Conservation (phyloP, 768 basidiomycete genomes). For the Auricularia heimuer region DNA sequence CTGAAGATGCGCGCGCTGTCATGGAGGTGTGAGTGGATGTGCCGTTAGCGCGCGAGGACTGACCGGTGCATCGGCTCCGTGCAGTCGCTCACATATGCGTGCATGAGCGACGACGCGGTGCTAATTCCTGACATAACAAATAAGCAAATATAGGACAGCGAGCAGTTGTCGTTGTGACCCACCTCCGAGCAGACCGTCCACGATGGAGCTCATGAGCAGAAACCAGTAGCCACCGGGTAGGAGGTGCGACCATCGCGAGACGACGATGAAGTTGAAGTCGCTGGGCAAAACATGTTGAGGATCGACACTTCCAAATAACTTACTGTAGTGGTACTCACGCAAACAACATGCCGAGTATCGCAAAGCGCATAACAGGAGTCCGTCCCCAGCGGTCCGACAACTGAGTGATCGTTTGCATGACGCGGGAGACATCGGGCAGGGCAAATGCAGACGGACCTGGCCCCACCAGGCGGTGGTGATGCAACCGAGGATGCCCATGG, state of each 20-base stretch:
- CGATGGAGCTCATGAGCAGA: constrained; percentile 49
- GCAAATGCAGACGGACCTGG: constrained; percentile 4
- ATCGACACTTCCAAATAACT: background rate
- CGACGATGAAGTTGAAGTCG: constrained; percentile 60
- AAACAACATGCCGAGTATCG: constrained; percentile 48
- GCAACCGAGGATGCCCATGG: constrained; percentile 64
- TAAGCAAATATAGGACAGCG: constrained; percentile 12
- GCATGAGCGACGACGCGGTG: constrained; percentile 38
- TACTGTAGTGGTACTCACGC: constrained; percentile 20
- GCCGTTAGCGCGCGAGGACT: constrained; percentile 3
- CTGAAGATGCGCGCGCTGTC: constrained; percentile 57
- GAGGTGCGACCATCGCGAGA: constrained; percentile 43
- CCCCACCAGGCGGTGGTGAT: constrained; percentile 85
- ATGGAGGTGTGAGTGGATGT: constrained; percentile 5
- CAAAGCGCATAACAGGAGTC: constrained; percentile 50
- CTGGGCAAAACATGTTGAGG: constrained; percentile 13
- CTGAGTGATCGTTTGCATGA: constrained; percentile 22
- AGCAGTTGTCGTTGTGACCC: constrained; percentile 16
- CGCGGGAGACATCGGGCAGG: background rate
- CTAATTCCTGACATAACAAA: constrained; percentile 35
- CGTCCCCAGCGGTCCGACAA: constrained; percentile 75
- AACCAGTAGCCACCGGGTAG: constrained; percentile 82
- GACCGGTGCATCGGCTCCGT: constrained; percentile 47
- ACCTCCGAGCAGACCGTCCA: constrained; percentile 72
- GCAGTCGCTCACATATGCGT: constrained; percentile 66